A percentile compares a stretch with the other conserved stretches of the same genome.
Conservation (phyloP, 2,329 filamentous ascomycete species). For the Aureobasidium uvarum region DNA sequence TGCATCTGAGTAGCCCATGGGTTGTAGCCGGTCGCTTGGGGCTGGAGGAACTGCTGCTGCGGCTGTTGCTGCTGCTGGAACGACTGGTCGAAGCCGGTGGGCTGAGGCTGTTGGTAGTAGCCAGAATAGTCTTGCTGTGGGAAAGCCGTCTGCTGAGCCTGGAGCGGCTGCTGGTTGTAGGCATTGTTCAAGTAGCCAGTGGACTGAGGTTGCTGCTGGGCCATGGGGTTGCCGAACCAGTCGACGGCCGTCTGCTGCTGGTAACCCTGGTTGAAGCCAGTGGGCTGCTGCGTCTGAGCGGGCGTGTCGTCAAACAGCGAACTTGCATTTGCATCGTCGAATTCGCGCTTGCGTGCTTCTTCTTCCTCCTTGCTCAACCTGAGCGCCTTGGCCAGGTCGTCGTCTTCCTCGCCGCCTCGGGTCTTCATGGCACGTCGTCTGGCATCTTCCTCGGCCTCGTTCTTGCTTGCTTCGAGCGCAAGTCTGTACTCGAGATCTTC, state of each 20-base stretch:
- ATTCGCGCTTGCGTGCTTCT: conserved; percentile 76
- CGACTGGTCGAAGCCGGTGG: conserved; percentile 64
- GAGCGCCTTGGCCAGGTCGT: conserved; percentile 91
- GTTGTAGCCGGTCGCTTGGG: conserved; percentile 60
- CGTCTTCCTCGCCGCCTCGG: conserved; percentile 58
- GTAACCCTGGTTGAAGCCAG: conserved; percentile 94
- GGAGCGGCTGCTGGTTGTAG: conserved; percentile 70
- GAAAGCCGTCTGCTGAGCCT: conserved; percentile 63
- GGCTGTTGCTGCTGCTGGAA: conserved; percentile 47
- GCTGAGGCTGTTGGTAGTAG: conserved; percentile 58
- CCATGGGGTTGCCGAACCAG: conserved; percentile 94
- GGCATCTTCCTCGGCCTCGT: conserved; percentile 87
- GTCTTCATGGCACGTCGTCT: conserved; percentile 61
- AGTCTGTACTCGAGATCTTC: conserved; percentile 82
- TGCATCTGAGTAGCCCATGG: conserved; percentile 44
- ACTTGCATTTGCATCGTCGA: conserved; percentile 80
- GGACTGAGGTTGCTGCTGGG: conserved; percentile 64
- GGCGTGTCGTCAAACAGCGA: conserved; percentile 83
- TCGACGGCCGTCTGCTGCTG: conserved; percentile 96
- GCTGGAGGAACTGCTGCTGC: conserved; percentile 54
- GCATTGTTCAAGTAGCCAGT: conserved; percentile 67
- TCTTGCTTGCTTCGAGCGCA: conserved; percentile 91
- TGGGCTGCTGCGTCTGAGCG: conserved; percentile 65
- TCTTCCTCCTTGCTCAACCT: conserved; percentile 94
- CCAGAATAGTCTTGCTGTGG: conserved; percentile 63